These are phyloP conservation scores for Athelia sp. DNA, from an alignment of 1,284 basidiomycete species.

Conservation along the genomic window DNA sequence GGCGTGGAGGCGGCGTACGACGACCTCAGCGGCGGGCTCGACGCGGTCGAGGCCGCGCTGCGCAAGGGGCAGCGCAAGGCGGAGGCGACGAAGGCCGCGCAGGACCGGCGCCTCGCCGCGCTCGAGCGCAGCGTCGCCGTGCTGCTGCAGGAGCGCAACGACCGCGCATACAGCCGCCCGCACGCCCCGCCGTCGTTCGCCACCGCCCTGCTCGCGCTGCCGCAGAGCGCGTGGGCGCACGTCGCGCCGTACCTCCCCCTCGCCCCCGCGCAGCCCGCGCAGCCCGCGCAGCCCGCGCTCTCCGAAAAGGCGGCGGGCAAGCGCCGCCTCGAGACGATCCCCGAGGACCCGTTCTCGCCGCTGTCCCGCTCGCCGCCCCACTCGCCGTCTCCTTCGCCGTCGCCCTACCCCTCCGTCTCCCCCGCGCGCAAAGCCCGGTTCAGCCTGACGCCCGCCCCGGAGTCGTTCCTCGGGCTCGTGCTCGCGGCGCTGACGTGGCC, in stretches of 20 bases:
- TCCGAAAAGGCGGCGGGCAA: background rate
- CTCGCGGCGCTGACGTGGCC: background rate
- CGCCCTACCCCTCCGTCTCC: background rate
- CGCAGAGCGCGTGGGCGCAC: background rate
- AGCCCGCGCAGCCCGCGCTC: no score
- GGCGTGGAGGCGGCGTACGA: constrained; percentile 45
- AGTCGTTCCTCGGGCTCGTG: background rate
- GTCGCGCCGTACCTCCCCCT: background rate
- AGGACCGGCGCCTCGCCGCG: background rate
- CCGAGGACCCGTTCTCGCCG: background rate
- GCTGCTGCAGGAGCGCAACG: background rate
- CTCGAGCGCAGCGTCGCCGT: background rate
- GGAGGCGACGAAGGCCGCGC: constrained; percentile 19
- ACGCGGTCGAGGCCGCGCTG: constrained; percentile 39
- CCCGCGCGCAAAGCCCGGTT: no score
- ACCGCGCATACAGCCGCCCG: no score
- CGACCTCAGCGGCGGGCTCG: constrained; percentile 48
- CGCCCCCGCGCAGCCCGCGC: background rate
- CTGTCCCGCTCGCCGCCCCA: background rate
- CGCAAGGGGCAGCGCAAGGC: constrained; percentile 37
- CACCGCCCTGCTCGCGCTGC: background rate
- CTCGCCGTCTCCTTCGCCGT: background rate
- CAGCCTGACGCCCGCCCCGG: background rate
- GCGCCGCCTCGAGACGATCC: background rate
- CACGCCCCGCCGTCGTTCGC: no score